These are phyloP conservation scores for Kodamaea derodonti DNA, from an alignment of 1,139 yeast species.

Conservation along the genomic window DNA sequence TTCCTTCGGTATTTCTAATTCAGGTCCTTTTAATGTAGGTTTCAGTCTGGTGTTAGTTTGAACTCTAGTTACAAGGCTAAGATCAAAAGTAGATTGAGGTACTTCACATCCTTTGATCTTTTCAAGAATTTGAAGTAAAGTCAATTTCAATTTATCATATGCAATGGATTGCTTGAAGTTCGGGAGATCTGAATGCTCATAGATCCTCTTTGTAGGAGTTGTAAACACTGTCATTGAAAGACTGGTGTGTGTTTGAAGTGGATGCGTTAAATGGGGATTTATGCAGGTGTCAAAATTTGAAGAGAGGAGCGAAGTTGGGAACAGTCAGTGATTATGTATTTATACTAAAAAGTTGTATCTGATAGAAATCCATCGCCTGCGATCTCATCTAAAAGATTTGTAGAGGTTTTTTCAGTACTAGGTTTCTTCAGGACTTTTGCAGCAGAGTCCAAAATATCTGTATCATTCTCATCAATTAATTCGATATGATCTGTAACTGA, in stretches of 20 bases:
- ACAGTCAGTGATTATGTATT: too few species aligned
- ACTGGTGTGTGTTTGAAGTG: neutral
- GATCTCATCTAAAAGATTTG: slow-evolving; percentile 1
- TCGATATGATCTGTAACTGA: neutral
- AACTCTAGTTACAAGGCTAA: slow-evolving; percentile 18
- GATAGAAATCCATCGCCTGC: neutral
- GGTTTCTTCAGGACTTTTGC: neutral
- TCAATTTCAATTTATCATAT: slow-evolving; percentile 20
- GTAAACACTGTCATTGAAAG: slow-evolving; percentile 1
- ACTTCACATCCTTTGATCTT: slow-evolving; percentile 28
- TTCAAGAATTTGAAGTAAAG: slow-evolving; percentile 20
- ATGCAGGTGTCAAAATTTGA: too few species aligned
- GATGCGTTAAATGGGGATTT: too few species aligned
- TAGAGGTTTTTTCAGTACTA: neutral
- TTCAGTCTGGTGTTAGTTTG: neutral
- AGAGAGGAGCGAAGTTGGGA: too few species aligned
- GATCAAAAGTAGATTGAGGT: slow-evolving; percentile 23
- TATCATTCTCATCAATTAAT: too few species aligned
- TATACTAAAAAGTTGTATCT: neutral
- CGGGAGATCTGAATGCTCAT: slow-evolving; percentile 24
- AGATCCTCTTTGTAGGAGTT: slow-evolving; percentile 31
- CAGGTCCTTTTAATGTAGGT: neutral
- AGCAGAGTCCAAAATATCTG: too few species aligned
- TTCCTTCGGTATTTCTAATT: slow-evolving; percentile 1
- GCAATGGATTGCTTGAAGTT: slow-evolving; percentile 29